Conservation (phyloP, 2,329 filamentous ascomycete genomes). For the Aureobasidium uvarum region DNA sequence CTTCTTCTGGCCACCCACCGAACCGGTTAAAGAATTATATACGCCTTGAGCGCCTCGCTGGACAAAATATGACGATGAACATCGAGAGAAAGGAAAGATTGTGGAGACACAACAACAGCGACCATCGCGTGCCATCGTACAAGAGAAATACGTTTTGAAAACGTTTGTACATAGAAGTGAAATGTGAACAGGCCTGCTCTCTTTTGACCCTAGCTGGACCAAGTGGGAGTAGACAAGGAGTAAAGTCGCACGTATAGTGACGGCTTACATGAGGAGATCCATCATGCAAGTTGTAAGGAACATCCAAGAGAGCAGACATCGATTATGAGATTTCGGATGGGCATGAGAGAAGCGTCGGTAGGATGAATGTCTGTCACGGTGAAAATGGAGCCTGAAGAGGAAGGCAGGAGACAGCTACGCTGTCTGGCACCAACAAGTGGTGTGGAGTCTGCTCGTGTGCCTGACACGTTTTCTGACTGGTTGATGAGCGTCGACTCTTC, state of each 20-base stretch:
- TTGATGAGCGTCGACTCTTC: not conserved
- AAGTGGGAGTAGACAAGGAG: not conserved
- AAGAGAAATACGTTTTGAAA: constrained; percentile 14
- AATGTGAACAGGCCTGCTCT: not conserved
- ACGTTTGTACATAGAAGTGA: constrained; percentile 23
- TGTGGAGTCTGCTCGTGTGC: not conserved
- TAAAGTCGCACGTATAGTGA: not conserved
- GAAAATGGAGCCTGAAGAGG: not conserved
- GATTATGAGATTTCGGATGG: not conserved
- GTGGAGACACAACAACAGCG: not conserved
- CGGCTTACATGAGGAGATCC: not conserved
- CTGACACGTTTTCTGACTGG: not conserved
- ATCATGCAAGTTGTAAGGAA: not conserved
- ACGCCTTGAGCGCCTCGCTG: constrained; percentile 22
- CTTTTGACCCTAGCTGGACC: not conserved
- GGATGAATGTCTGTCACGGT: not conserved
- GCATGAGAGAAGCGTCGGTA: not conserved
- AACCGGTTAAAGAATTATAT: not conserved
- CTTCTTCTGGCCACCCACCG: not conserved
- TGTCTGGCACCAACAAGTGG: not conserved
- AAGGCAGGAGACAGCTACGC: not conserved
- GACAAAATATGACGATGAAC: constrained; percentile 1
- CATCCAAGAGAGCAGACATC: not conserved
- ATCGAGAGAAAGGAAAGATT: not conserved
- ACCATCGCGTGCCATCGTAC: not conserved